Evolutionary conservation across 1,284 basidiomycete genomes (phyloP).

Genomic region (Cryptococcus sp.): DNA sequence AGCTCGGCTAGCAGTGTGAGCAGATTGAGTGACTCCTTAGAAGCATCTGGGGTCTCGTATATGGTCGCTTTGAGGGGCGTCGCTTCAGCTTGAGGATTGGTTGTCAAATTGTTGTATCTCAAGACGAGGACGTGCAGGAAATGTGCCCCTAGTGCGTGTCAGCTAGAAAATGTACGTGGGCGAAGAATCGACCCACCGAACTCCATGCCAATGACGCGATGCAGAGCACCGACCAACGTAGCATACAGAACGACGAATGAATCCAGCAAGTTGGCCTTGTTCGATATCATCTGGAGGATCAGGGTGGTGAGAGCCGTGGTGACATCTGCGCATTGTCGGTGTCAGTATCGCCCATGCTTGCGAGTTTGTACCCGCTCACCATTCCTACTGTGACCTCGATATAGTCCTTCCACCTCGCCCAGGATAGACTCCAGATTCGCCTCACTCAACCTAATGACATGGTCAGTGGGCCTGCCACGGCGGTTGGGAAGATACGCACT

Average conservation of each 20-base stretch:
- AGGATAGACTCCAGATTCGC: conserved; percentile 84
- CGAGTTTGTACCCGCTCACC: conserved; percentile 57
- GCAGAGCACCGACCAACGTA: conserved; percentile 78
- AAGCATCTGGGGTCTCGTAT: conserved; percentile 52
- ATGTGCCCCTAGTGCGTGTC: conserved; percentile 63
- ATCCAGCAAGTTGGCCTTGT: conserved; percentile 80
- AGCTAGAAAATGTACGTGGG: too few species aligned
- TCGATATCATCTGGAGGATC: conserved; percentile 79
- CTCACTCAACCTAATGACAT: conserved; percentile 71
- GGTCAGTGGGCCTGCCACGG: too few species aligned
- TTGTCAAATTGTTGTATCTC: conserved; percentile 63
- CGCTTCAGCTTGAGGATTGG: conserved; percentile 9
- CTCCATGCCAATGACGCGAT: conserved; percentile 84
- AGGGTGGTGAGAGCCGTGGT: conserved; percentile 76
- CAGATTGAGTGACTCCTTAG: conserved; percentile 88
- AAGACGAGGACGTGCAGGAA: conserved; percentile 71
- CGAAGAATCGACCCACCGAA: conserved; percentile 64
- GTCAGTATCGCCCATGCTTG: background rate
- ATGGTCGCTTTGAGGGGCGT: conserved; percentile 28
- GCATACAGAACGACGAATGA: conserved; percentile 91
- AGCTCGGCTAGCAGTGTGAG: conserved; percentile 85
- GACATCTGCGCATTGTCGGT: conserved; percentile 63
- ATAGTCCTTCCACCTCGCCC: conserved; percentile 74
- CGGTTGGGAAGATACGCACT: conserved; percentile 56
- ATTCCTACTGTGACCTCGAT: conserved; percentile 75